These are phyloP conservation scores for Mycosphaerella sp. DNA, from an alignment of 2,329 filamentous ascomycete genomes.

Conservation along the genomic window DNA sequence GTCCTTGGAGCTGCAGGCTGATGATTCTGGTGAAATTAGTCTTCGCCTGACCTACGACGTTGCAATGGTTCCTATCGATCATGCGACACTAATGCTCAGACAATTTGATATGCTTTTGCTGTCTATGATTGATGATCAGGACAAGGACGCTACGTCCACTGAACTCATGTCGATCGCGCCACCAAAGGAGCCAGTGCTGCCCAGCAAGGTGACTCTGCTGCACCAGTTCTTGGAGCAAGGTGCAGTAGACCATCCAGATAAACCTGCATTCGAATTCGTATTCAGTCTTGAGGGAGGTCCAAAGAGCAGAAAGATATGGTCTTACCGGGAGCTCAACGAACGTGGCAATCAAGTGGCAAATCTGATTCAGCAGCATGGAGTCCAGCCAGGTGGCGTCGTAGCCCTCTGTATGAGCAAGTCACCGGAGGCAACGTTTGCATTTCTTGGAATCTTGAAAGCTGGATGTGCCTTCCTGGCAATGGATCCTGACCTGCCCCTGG, in stretches of 20 bases:
- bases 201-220: conserved; percentile 55
- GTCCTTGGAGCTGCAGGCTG: conserved; percentile 71
- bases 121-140: conserved; percentile 44
- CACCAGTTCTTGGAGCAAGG: conserved; percentile 72
- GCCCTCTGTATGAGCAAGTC: conserved; percentile 80
- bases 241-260: conserved; percentile 51
- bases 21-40: conserved; percentile 42
- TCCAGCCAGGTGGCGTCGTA: conserved; percentile 56
- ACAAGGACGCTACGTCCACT: no score
- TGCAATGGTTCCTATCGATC: conserved; percentile 59
- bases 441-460: conserved; percentile 74
- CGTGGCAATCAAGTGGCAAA: conserved; percentile 68
- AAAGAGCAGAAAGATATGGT: conserved; percentile 57
- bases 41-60: conserved; percentile 62
- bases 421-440: conserved; percentile 74
- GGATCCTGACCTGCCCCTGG: conserved; percentile 64
- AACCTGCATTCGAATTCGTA: conserved; percentile 66
- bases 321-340: conserved; percentile 63
- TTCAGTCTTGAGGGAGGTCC: conserved; percentile 42
- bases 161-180: conserved; percentile 54
- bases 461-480: conserved; percentile 77
- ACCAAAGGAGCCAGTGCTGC: conserved; percentile 52
- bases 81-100: conserved; percentile 59
- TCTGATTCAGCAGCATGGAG: conserved; percentile 49
- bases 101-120: conserved; percentile 67